A percentile compares a stretch with the other conserved stretches of the same genome.
These are phyloP conservation scores for Dillenia turbinata DNA, from an alignment of 164 flowering plant species.

Conservation along the genomic window DNA sequence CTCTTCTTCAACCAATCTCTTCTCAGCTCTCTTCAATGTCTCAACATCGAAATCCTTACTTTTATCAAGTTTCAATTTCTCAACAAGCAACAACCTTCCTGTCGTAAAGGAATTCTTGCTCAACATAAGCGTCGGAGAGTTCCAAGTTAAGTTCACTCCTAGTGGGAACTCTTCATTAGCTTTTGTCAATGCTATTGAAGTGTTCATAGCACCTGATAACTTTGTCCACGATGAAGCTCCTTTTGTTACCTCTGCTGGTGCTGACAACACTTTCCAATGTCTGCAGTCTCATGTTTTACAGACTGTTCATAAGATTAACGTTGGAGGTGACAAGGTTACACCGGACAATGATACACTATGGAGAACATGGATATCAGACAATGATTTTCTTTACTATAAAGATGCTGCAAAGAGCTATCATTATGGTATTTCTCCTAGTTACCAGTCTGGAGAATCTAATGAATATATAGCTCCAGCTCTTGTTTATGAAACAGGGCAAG, in stretches of 20 bases:
- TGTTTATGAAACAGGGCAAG: conserved; percentile 40
- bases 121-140: conserved; percentile 4
- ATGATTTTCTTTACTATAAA: conserved; percentile 14
- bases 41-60: conserved; percentile 13
- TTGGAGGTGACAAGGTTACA: conserved; percentile 23
- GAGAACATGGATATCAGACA: conserved; percentile 37
- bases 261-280: not conserved
- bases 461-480: conserved; percentile 29
- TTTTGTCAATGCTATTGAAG: conserved; percentile 39
- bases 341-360: conserved; percentile 18
- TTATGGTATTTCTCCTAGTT: not conserved
- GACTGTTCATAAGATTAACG: conserved; percentile 34
- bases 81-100: conserved; percentile 4
- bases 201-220: conserved; percentile 15
- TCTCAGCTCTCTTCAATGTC: conserved; percentile 23
- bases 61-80: conserved; percentile 13
- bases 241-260: conserved; percentile 7
- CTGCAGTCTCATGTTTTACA: conserved; percentile 11
- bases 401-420: conserved; percentile 6
- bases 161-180: conserved; percentile 19
- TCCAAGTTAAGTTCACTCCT: conserved; percentile 22
- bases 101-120: conserved; percentile 28
- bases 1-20: conserved; percentile 13
- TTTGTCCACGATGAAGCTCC: conserved; percentile 6
- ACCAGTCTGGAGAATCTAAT: conserved; percentile 4